Evolutionary conservation across 106 monocot species (phyloP).

Genomic region (Iris macrosiphon): DNA sequence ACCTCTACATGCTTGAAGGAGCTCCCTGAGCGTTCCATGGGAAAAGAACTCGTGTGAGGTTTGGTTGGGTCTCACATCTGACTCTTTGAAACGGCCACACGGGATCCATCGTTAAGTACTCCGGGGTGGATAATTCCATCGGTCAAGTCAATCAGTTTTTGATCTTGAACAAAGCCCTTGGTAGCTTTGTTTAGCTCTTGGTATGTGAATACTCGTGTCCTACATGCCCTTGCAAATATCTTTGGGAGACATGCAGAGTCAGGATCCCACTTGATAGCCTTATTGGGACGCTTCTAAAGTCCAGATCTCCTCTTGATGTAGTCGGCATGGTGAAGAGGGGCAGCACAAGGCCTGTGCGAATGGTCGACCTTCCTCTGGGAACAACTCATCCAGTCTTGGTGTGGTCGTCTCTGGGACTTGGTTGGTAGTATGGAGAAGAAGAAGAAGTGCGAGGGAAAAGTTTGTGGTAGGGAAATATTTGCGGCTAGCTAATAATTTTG

Average conservation of each 20-base stretch:
- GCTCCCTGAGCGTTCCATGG: no score
- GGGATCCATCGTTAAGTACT: constrained; percentile 47
- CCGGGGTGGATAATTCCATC: constrained; percentile 47
- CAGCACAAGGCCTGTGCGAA: no score
- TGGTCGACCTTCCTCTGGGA: no score
- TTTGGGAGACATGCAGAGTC: constrained; percentile 41
- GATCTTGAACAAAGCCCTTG: constrained; percentile 38
- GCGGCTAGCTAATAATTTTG: no score
- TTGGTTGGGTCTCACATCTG: constrained; percentile 22
- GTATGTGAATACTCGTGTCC: constrained; percentile 43
- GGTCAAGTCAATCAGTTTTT: constrained; percentile 17
- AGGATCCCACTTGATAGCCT: constrained; percentile 17
- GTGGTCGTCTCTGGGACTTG: no score
- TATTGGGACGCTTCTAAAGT: constrained; percentile 26
- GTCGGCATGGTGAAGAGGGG: no score
- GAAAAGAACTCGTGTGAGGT: constrained; percentile 31
- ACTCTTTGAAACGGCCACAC: constrained; percentile 60
- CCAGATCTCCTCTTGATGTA: no score
- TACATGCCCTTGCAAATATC: constrained; percentile 26
- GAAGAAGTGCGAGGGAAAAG: no score
- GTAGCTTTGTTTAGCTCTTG: constrained; percentile 64
- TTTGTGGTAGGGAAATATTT: no score
- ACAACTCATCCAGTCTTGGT: no score
- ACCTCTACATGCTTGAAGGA: no score
- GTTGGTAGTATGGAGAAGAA: no score